Percentiles rank a stretch among this genome's conserved stretches.
These are phyloP conservation scores for Fusarium subglutinans DNA, from an alignment of 2,329 filamentous ascomycete genomes.

Conservation along the genomic window DNA sequence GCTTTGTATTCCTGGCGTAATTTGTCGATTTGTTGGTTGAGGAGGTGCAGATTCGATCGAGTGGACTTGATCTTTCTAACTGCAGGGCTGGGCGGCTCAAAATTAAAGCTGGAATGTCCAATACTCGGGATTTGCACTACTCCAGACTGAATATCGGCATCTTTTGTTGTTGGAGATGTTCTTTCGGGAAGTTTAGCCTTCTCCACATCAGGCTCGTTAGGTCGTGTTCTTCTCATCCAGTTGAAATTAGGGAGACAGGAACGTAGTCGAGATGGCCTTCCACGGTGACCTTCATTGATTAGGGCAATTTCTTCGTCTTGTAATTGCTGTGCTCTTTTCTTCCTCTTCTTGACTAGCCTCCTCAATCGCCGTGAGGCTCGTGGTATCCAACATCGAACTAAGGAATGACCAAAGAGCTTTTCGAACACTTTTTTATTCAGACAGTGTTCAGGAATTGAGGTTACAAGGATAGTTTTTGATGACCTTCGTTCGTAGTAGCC, in stretches of 20 bases:
- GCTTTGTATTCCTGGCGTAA: neutral
- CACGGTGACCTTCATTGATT: accelerated
- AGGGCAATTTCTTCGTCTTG: neutral
- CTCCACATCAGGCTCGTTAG: neutral
- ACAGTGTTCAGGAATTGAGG: accelerated
- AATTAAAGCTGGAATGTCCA: accelerated
- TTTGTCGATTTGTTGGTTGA: neutral
- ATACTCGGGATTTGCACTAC: accelerated
- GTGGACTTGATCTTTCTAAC: accelerated
- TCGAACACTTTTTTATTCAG: neutral
- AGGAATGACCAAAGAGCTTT: neutral
- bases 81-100: accelerated
- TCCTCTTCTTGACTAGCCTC: neutral
- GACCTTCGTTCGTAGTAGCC: neutral
- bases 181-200: accelerated
- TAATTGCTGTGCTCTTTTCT: neutral
- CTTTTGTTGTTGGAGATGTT: accelerated
- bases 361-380: neutral
- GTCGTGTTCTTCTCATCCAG: neutral
- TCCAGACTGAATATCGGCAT: accelerated
- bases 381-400: neutral
- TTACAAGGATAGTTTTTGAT: neutral
- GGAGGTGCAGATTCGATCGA: neutral
- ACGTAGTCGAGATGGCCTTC: neutral
- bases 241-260: accelerated